These are phyloP conservation scores for Pseudogymnoascus sp. DNA, from an alignment of 2,329 filamentous ascomycete species.

Conservation along the genomic window DNA sequence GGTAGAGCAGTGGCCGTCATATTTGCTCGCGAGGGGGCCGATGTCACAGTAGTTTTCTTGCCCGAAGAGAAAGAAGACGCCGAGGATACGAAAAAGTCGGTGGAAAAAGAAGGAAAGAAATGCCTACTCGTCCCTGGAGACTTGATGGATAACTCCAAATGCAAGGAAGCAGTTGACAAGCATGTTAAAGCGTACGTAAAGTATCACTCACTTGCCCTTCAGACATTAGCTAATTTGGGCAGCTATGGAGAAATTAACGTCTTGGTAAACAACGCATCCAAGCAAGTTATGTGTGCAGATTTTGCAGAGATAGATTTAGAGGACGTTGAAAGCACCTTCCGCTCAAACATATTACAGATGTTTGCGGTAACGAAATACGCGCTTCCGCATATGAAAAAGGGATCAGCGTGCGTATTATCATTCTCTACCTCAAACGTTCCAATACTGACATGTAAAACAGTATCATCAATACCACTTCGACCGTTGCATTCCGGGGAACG, in stretches of 20 bases:
- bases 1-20: constrained; percentile 53
- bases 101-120: constrained; percentile 52
- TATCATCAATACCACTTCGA: constrained; percentile 9
- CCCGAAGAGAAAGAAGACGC: constrained; percentile 67
- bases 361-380: not conserved
- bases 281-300: constrained; percentile 4
- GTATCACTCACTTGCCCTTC: no score
- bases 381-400: not conserved
- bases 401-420: not conserved
- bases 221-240: not conserved
- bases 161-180: constrained; percentile 7
- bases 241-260: constrained; percentile 5
- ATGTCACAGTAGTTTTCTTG: constrained; percentile 45
- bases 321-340: not conserved
- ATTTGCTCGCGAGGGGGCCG: constrained; percentile 57
- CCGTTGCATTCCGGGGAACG: constrained; percentile 1
- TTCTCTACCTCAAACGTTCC: not conserved
- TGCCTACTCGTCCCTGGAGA: not conserved
- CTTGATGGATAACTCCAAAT: not conserved
- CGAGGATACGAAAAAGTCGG: constrained; percentile 60
- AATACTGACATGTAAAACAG: not conserved
- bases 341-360: not conserved
- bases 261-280: constrained; percentile 8
- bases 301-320: not conserved
- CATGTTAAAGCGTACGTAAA: not conserved